Conservation (phyloP, 495 filamentous ascomycete species). For the Glonium stellatum region DNA sequence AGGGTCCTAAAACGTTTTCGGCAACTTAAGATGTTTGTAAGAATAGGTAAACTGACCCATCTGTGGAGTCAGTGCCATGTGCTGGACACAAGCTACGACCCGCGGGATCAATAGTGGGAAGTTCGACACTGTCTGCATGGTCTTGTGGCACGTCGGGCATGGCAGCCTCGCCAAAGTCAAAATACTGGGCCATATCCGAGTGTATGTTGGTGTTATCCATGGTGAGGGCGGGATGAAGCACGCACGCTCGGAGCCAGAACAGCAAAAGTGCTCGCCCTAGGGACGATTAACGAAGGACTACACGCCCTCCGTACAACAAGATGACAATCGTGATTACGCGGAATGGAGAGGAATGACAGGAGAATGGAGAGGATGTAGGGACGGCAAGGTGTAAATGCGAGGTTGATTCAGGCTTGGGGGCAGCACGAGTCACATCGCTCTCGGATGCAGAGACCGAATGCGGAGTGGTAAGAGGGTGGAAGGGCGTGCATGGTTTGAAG, state of each 20-base stretch:
- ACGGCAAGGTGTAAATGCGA: background rate
- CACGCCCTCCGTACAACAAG: background rate
- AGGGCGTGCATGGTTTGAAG: slow-evolving; percentile 2
- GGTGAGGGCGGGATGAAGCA: slow-evolving; percentile 1
- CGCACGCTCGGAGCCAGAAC: background rate
- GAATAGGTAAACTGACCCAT: slow-evolving; percentile 9
- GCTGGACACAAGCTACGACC: slow-evolving; percentile 11
- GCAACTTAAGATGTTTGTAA: background rate
- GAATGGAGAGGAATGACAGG: background rate
- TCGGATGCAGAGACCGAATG: background rate
- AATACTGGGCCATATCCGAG: slow-evolving; percentile 28
- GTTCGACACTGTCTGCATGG: background rate
- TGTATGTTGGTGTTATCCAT: slow-evolving; percentile 18
- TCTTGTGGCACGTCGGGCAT: slow-evolving; percentile 18
- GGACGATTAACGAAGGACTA: background rate
- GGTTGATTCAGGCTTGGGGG: background rate
- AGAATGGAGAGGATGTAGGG: background rate
- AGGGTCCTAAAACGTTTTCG: too few relatives aligned
- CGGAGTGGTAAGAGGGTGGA: background rate
- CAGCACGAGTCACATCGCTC: background rate
- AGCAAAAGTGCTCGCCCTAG: slow-evolving; percentile 1
- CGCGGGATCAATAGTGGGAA: background rate
- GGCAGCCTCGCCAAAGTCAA: slow-evolving; percentile 30
- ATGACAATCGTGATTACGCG: background rate
- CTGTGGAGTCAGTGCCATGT: slow-evolving; percentile 8